A percentile compares a stretch with the other conserved stretches of the same genome.
Conservation (phyloP, 2,329 filamentous ascomycete genomes). For the Sporothrix mexicana region DNA sequence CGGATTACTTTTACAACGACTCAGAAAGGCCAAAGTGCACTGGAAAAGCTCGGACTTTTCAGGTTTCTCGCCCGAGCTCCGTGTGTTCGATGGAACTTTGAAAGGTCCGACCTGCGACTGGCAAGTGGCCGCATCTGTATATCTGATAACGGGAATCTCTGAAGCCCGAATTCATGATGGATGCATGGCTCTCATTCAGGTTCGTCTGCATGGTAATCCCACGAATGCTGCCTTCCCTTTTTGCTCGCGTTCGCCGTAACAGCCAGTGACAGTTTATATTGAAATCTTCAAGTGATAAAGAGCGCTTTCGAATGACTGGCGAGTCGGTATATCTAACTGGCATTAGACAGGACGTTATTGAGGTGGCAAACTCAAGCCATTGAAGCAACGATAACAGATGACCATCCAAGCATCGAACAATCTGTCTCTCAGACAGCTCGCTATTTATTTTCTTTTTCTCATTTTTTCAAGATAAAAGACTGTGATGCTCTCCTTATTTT, state of each 20-base stretch:
- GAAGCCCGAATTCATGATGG: not conserved
- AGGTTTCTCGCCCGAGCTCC: conserved; percentile 14
- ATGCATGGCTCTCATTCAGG: not conserved
- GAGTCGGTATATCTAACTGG: not conserved
- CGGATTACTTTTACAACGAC: not conserved
- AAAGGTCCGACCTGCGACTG: conserved; percentile 4
- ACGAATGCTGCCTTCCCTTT: not conserved
- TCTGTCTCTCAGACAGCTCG: too few relatives aligned
- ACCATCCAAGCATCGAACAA: not conserved
- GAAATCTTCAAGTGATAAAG: too few relatives aligned
- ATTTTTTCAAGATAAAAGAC: too few relatives aligned
- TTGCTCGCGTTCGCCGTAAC: too few relatives aligned
- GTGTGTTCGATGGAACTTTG: not conserved
- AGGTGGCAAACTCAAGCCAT: too few relatives aligned
- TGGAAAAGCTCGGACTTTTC: conserved; percentile 8
- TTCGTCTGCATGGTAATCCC: not conserved
- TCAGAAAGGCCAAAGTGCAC: not conserved
- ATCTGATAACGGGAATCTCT: conserved; percentile 17
- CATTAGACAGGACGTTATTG: too few relatives aligned
- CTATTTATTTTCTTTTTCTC: too few relatives aligned
- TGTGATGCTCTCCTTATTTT: too few relatives aligned
- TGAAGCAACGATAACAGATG: too few relatives aligned
- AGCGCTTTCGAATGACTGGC: conserved; percentile 18
- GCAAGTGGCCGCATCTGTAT: not conserved
- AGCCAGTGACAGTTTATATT: too few relatives aligned